Conservation (phyloP, 2,329 filamentous ascomycete genomes). For the Apiospora marii region DNA sequence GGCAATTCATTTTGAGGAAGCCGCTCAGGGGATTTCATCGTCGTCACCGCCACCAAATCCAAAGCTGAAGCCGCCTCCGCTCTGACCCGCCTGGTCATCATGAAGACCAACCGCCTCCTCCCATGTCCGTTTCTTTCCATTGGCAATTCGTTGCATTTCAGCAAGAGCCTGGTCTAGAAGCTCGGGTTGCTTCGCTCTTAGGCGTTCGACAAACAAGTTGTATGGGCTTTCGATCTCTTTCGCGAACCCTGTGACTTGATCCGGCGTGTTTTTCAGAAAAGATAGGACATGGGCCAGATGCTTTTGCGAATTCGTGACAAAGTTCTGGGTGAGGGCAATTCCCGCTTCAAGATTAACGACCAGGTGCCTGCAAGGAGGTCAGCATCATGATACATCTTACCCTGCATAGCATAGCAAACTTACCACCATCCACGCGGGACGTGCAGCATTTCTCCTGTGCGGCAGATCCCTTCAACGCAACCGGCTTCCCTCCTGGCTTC, state of each 20-base stretch:
- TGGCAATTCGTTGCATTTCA: slow-evolving; percentile 68
- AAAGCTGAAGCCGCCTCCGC: slow-evolving; percentile 59
- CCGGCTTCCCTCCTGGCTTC: slow-evolving; percentile 79
- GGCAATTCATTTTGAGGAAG: not conserved
- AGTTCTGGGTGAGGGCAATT: slow-evolving; percentile 94
- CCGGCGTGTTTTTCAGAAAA: slow-evolving; percentile 82
- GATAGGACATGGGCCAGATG: slow-evolving; percentile 76
- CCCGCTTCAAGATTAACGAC: slow-evolving; percentile 88
- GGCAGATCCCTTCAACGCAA: slow-evolving; percentile 86
- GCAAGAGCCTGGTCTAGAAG: slow-evolving; percentile 71
- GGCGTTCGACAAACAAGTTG: slow-evolving; percentile 74
- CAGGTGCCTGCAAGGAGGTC: slow-evolving; percentile 64
- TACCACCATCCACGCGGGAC: slow-evolving; percentile 92
- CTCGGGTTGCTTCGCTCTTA: slow-evolving; percentile 69
- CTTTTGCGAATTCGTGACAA: slow-evolving; percentile 74
- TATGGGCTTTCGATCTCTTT: slow-evolving; percentile 76
- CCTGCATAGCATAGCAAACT: not conserved
- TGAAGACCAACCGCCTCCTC: slow-evolving; percentile 73
- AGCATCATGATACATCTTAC: not conserved
- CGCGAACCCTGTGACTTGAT: slow-evolving; percentile 88
- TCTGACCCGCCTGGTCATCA: slow-evolving; percentile 45
- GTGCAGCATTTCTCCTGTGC: slow-evolving; percentile 85
- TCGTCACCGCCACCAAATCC: slow-evolving; percentile 59
- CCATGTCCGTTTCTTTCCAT: slow-evolving; percentile 84
- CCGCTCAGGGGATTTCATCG: slow-evolving; percentile 52